phyloP scores from a whole-genome alignment of 441 rosid genomes.

The Gossypium schwendimanii region DNA sequence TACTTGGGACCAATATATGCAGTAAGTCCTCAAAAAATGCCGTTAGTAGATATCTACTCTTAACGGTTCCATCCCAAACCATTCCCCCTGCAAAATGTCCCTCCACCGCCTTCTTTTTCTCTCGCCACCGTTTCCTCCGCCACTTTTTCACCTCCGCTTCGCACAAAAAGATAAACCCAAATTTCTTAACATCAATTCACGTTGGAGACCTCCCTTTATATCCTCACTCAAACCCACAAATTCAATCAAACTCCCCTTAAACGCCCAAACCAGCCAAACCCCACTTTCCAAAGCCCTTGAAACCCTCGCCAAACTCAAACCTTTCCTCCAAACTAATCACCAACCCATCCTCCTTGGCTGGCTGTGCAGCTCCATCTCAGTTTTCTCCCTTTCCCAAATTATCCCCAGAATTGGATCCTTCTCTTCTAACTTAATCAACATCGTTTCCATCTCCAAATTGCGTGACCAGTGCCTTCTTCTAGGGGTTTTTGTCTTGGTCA shows the following conservation, averaged over 20 bases:
- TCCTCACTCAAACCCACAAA: conserved; percentile 26
- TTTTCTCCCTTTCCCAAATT: conserved; percentile 55
- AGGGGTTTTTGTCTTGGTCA: conserved; percentile 36
- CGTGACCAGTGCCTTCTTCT: conserved; percentile 38
- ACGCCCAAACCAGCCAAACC: conserved; percentile 12
- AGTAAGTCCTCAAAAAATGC: not conserved
- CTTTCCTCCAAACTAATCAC: conserved; percentile 51
- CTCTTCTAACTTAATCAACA: conserved; percentile 33
- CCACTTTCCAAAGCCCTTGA: conserved; percentile 18
- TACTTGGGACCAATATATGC: too few relatives aligned
- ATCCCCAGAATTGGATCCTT: conserved; percentile 59
- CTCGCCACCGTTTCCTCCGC: conserved; percentile 8
- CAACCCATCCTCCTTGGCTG: conserved; percentile 59
- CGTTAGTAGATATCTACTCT: not conserved
- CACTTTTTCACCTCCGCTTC: conserved; percentile 11
- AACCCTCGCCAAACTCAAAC: conserved; percentile 39
- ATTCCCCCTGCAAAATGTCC: not conserved
- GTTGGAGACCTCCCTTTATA: conserved; percentile 10
- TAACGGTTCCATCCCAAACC: not conserved
- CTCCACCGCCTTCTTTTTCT: not conserved
- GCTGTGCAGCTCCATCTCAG: conserved; percentile 72
- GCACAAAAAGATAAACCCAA: not conserved
- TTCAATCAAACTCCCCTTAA: conserved; percentile 20
- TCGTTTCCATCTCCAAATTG: conserved; percentile 22
- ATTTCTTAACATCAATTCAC: not conserved